Conservation (phyloP, 2,329 filamentous ascomycete genomes). For the Gyromitra esculenta region DNA sequence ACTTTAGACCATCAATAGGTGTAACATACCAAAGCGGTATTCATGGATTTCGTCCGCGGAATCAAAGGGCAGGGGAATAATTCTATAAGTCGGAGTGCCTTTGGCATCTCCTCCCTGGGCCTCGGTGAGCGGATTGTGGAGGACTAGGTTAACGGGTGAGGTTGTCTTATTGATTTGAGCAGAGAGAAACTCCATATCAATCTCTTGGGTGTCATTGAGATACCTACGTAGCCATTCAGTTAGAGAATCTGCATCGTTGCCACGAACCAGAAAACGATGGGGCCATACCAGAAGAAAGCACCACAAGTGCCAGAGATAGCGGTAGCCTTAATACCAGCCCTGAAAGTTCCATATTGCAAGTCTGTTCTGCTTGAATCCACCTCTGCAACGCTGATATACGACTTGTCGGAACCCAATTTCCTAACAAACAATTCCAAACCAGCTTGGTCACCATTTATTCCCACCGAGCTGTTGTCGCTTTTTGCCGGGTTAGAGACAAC, state of each 20-base stretch:
- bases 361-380: slow-evolving; percentile 71
- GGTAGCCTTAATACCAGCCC: slow-evolving; percentile 73
- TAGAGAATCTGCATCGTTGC: slow-evolving; percentile 30
- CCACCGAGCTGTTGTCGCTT: slow-evolving; percentile 62
- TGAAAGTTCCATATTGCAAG: slow-evolving; percentile 75
- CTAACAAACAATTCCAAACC: slow-evolving; percentile 70
- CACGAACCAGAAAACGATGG: slow-evolving; percentile 8
- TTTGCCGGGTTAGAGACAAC: slow-evolving; percentile 67
- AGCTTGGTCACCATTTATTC: slow-evolving; percentile 63
- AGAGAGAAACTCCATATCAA: slow-evolving; percentile 82
- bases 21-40: slow-evolving; percentile 70
- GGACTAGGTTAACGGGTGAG: slow-evolving; percentile 75
- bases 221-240: slow-evolving; percentile 65
- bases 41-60: slow-evolving; percentile 75
- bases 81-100: slow-evolving; percentile 68
- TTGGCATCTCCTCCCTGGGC: slow-evolving; percentile 71
- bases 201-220: slow-evolving; percentile 80
- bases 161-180: slow-evolving; percentile 67
- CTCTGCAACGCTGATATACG: slow-evolving; percentile 71
- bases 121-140: slow-evolving; percentile 72
- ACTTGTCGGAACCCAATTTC: slow-evolving; percentile 62
- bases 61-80: slow-evolving; percentile 71
- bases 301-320: slow-evolving; percentile 73
- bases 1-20: not conserved
- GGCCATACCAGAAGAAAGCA: slow-evolving; percentile 78